Evolutionary conservation across 2,329 filamentous ascomycete genomes (phyloP), one percentile per base, ranked within the genome.

Genomic region (Monosporascus sp.): DNA sequence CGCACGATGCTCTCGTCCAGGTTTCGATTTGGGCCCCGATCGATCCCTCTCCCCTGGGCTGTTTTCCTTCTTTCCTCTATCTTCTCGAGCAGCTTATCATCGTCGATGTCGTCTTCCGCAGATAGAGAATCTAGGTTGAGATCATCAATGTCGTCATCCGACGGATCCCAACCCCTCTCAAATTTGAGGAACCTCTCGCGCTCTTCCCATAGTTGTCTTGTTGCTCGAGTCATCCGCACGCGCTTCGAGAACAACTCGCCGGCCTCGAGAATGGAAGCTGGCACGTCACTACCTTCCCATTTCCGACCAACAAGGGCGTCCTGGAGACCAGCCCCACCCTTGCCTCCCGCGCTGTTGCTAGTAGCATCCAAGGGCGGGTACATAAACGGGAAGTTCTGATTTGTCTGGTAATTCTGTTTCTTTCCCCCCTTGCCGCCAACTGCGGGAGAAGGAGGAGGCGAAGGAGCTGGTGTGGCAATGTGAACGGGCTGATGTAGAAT

Each of bases 381-480:
- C 74, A 99, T 85, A 66, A 99, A 97, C 0, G 94, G 94, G 60
- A 99, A 97, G 67, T 97, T 94, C 64, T 99, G 94, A 66, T 99
- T 99, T 0, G 94, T 99, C 70, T 99, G 94, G 65, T 99, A 99
- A 62, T 97, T 99, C 66, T 99, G 94, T 68, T 99, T 99, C 77
- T 99, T 99, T 1, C 88, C 92, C 50, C 89, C 90, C 70, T 97
- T 99, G 0, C 91, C 91, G 26, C 91, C 92, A 36, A 87, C 87
- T 9, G 77, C 81, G 0, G 94, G 94, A 1, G 93, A 97, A 1
- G 94, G 94, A 0, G 94, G 94, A 24, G 94, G 94, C 0, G 94
- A 99, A 1, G 94, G 94, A 0, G 92, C 93, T 0, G 94, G 94
- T 1, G 94, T 99, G n/a, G 94, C 94, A 62, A 99, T 99, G 69